Percentiles rank a stretch among this genome's conserved stretches.
phyloP scores from a whole-genome alignment of 345 rosid genomes.

The Heritiera littoralis region DNA sequence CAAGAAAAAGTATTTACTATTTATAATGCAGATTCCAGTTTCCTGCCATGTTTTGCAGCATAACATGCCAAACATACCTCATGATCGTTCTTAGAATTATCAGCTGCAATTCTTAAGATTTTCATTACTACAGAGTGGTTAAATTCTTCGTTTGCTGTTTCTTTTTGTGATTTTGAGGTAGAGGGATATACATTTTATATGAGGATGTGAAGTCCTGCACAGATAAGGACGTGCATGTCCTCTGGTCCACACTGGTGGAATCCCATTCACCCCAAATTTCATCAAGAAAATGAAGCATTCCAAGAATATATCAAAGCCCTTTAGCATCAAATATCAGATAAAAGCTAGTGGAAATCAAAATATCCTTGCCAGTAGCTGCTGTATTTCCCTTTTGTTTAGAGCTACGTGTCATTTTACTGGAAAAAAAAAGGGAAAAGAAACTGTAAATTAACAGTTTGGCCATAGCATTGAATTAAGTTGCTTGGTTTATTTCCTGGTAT shows the following conservation, averaged over 20 bases:
- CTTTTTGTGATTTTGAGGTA: constrained; percentile 40
- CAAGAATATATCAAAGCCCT: background rate
- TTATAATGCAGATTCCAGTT: background rate
- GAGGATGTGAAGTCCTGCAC: constrained; percentile 92
- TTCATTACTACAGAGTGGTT: background rate
- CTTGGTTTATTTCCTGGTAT: constrained; percentile 34
- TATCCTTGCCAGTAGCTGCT: background rate
- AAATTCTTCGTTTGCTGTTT: background rate
- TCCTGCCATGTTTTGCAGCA: background rate
- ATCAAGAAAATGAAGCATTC: constrained; percentile 39
- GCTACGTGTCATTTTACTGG: background rate
- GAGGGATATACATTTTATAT: constrained; percentile 80
- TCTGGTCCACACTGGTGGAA: constrained; percentile 87
- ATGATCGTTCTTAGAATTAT: background rate
- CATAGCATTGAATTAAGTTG: constrained; percentile 27
- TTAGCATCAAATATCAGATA: background rate
- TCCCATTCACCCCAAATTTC: constrained; percentile 55
- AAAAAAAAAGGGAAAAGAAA: background rate
- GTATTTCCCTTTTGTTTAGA: background rate
- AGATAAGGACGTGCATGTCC: constrained; percentile 83
- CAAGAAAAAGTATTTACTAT: constrained; percentile 18
- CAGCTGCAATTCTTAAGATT: background rate
- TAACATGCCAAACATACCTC: background rate
- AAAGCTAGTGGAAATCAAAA: background rate
- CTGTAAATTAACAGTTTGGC: background rate